Base-by-base conservation (phyloP, 2,329 filamentous ascomycete genomes). In the Hypoxylon sp. region DNA sequence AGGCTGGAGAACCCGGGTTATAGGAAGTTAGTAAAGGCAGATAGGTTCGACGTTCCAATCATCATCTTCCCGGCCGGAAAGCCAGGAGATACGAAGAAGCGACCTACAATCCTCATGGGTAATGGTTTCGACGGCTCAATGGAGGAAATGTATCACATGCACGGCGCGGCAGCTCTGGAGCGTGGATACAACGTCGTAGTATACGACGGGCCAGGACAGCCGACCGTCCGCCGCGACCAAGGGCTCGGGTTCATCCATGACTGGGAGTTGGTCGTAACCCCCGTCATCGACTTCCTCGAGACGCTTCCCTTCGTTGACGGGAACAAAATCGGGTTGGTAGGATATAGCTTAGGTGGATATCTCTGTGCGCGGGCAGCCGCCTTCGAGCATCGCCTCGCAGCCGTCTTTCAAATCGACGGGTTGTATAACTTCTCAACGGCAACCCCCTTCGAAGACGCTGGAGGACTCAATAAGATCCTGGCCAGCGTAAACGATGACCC, bases 141-240 rank as follows among this genome's bases (percentile, higher is more conserved):
- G 66, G 82, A 83, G 55, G 81, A 83, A 11, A 73, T 78, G 16
- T 79, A 79, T 56, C 81, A 83, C 55, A 48, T 70, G 2, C 70
- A 77, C 20, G 80, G 76, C 8, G 69, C 71, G 11, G 65, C 77
- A 0, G 77, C 76, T 0, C 61, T 82, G 1, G 74, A 76, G 18
- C 76, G 81, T 0, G 82, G 82, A 1, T 81, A 75, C 68, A 82
- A 84, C 54, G 74, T 76, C 28, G 75, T 83, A 8, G 78, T 78
- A 0, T 84, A 81, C 64, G 82, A 84, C 46, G 82, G 82, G 0
- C 82, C 82, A 0, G 82, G 82, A 0, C 82, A 84, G 65, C 75
- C 77, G 2, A 78, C 73, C 0, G 77, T 80, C 1, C 77, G 79
- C 8, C 77, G 82, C 0, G 61, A 78, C 0, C 79, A 84, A 36